Percentiles rank a stretch among this genome's conserved stretches.
Conservation (phyloP, 1,139 yeast genomes). For the Geotrichum siamense region DNA sequence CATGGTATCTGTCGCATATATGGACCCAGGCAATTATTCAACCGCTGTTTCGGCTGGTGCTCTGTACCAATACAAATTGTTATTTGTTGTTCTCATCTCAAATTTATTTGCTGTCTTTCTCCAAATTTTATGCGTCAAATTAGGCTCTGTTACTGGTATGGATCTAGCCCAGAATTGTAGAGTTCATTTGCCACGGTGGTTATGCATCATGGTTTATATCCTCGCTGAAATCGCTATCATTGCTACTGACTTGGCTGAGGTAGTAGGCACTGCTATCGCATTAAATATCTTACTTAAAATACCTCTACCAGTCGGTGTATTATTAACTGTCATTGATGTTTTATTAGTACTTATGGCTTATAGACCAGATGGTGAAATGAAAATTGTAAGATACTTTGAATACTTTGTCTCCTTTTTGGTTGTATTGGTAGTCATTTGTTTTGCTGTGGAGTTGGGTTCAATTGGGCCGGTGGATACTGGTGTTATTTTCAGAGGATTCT, state of each 20-base stretch:
- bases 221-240: constrained; percentile 75
- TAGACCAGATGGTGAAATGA: constrained; percentile 60
- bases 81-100: constrained; percentile 60
- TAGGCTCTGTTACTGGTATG: constrained; percentile 75
- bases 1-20: constrained; percentile 69
- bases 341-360: constrained; percentile 68
- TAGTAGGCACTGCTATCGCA: constrained; percentile 82
- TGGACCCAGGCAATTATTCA: constrained; percentile 83
- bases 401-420: constrained; percentile 59
- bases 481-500: constrained; percentile 59
- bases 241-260: constrained; percentile 83
- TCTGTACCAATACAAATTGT: constrained; percentile 50
- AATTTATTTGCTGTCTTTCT: constrained; percentile 67
- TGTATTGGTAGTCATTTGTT: constrained; percentile 63
- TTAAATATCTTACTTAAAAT: constrained; percentile 58
- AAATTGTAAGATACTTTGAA: constrained; percentile 59
- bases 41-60: constrained; percentile 79
- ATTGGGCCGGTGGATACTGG: constrained; percentile 44
- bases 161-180: constrained; percentile 69
- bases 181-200: constrained; percentile 52
- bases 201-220: constrained; percentile 51
- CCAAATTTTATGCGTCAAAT: constrained; percentile 62
- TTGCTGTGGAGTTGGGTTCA: constrained; percentile 57
- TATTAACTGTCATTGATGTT: constrained; percentile 64
- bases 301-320: constrained; percentile 76